Conservation (phyloP, 345 rosid species). For the Citrus australasica region DNA sequence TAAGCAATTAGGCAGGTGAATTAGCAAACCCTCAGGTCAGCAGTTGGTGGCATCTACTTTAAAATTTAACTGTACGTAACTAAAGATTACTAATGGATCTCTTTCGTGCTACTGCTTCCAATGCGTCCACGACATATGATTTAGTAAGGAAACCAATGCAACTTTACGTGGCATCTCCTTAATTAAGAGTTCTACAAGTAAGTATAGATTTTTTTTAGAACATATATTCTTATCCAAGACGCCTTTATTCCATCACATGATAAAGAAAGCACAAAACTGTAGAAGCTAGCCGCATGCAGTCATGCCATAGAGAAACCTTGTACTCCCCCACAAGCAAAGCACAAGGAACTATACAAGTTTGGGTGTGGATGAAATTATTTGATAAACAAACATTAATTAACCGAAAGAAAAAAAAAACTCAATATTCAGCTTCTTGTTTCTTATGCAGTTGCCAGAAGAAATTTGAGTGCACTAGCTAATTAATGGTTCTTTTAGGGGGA, state of each 20-base stretch:
- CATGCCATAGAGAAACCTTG: not conserved
- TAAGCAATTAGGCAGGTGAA: not conserved
- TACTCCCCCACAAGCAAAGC: conserved; percentile 19
- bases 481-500: too few species aligned
- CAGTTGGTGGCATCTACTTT: too few species aligned
- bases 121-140: not conserved
- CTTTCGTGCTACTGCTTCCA: not conserved
- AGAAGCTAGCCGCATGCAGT: too few species aligned
- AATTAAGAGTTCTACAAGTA: not conserved
- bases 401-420: too few species aligned
- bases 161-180: not conserved
- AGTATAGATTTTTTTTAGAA: not conserved
- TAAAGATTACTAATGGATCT: not conserved
- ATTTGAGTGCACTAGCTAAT: not conserved
- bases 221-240: too few species aligned
- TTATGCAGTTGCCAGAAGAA: not conserved
- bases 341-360: not conserved
- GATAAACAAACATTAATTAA: too few species aligned
- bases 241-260: conserved; percentile 7
- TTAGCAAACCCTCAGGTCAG: too few species aligned
- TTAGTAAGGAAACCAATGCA: not conserved
- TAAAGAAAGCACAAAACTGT: not conserved
- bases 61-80: too few species aligned
- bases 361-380: too few species aligned
- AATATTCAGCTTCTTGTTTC: not conserved